A percentile compares a stretch with the other conserved stretches of the same genome.
Conservation (phyloP, 805 yeast genomes). For the Starmerella cellae region DNA sequence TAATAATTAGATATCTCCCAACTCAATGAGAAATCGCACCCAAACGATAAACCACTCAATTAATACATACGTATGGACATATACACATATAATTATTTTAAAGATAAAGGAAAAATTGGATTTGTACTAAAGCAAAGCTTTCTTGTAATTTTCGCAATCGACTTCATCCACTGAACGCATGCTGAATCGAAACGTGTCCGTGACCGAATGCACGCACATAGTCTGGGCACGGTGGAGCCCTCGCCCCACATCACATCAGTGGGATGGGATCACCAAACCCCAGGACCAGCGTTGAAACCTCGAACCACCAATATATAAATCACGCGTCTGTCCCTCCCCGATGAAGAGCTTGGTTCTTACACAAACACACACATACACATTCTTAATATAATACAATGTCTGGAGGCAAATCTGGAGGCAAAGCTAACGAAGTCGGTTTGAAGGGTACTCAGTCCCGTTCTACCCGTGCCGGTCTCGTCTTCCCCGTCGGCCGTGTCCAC, state of each 20-base stretch:
- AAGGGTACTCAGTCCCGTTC: constrained; percentile 97
- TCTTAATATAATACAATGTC: constrained; percentile 41
- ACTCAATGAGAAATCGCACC: too few species aligned
- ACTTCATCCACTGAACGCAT: too few species aligned
- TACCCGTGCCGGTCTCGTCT: constrained; percentile 47
- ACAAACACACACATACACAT: constrained; percentile 2
- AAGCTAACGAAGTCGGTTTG: constrained; percentile 78
- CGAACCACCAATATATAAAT: constrained; percentile 10
- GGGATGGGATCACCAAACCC: not conserved
- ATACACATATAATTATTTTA: too few species aligned
- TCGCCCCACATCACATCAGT: not conserved
- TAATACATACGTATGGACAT: too few species aligned
- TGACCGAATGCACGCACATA: not conserved
- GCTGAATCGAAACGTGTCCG: not conserved
- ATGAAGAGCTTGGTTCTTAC: not conserved
- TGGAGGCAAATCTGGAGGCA: constrained; percentile 72
- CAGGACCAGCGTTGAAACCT: not conserved
- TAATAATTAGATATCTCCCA: too few species aligned
- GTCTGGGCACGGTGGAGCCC: not conserved
- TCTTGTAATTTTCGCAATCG: too few species aligned
- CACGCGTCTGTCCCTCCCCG: constrained; percentile 1
- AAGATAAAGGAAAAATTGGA: too few species aligned
- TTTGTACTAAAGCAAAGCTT: too few species aligned
- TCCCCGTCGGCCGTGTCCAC: constrained; percentile 98
- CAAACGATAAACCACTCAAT: too few species aligned